These are phyloP conservation scores for Brachypodium distachyon DNA, from an alignment of 202 grass and related monocot genomes.

Conservation along the genomic window DNA sequence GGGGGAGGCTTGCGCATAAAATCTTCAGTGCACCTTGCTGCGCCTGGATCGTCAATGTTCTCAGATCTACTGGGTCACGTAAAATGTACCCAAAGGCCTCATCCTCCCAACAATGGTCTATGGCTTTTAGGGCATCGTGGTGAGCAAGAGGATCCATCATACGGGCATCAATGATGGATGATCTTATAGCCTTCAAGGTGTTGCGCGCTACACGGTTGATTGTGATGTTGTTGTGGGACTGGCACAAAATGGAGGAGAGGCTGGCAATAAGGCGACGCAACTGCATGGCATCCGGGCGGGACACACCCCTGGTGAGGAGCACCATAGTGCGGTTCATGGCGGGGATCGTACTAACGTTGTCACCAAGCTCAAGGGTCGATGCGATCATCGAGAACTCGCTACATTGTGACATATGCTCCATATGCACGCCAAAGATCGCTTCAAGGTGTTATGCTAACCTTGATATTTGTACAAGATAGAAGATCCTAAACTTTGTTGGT, in stretches of 20 bases:
- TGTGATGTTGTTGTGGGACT: neutral
- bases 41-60: neutral
- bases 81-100: neutral
- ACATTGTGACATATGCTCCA: neutral
- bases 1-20: neutral
- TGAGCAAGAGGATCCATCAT: neutral
- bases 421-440: neutral
- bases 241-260: neutral
- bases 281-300: neutral
- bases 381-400: neutral
- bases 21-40: neutral
- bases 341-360: neutral
- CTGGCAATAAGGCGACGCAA: neutral
- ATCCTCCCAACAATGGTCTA: neutral
- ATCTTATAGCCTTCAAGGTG: neutral
- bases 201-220: neutral
- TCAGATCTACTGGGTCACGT: neutral
- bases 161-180: too few species aligned
- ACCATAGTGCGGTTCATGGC: neutral
- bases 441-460: neutral
- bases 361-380: neutral
- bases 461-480: neutral
- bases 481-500: neutral
- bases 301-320: neutral
- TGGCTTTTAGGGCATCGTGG: neutral